Evolutionary conservation across 78 protist genomes (phyloP).

Genomic region (Corallochytrium limacisporum): DNA sequence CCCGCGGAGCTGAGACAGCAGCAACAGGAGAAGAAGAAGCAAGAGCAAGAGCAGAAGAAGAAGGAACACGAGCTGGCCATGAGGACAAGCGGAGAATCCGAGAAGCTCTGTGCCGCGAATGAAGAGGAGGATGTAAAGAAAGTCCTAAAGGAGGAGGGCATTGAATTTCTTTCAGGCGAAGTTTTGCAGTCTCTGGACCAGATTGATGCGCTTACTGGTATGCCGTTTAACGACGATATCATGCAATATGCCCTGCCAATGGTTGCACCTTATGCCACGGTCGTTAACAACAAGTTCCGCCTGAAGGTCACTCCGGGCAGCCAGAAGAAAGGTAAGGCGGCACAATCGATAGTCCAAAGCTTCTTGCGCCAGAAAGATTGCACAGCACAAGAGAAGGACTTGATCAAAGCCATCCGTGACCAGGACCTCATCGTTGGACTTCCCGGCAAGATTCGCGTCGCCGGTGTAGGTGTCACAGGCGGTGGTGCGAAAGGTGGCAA

Average conservation of each 20-base stretch:
- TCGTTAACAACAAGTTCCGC: slow-evolving; percentile 44
- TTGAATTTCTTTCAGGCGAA: too few species aligned
- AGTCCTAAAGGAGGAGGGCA: background rate
- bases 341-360: background rate
- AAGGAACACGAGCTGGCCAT: background rate
- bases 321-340: slow-evolving; percentile 64
- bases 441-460: background rate
- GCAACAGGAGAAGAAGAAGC: too few species aligned
- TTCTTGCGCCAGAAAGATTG: background rate
- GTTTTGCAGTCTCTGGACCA: too few species aligned
- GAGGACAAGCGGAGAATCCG: background rate
- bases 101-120: too few species aligned
- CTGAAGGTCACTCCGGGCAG: slow-evolving; percentile 75
- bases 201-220: slow-evolving; percentile 14
- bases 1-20: too few species aligned
- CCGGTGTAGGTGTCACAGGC: background rate
- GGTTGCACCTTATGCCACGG: slow-evolving; percentile 56
- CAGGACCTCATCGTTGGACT: background rate
- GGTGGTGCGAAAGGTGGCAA: too few species aligned
- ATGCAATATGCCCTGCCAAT: slow-evolving; percentile 68
- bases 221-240: slow-evolving; percentile 27
- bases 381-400: background rate
- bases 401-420: slow-evolving; percentile 4
- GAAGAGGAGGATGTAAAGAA: background rate
- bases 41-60: background rate